Evolutionary conservation across 2,329 filamentous ascomycete species (phyloP), one percentile per base, ranked within the genome.

Genomic region (Monosporascus sp.): DNA sequence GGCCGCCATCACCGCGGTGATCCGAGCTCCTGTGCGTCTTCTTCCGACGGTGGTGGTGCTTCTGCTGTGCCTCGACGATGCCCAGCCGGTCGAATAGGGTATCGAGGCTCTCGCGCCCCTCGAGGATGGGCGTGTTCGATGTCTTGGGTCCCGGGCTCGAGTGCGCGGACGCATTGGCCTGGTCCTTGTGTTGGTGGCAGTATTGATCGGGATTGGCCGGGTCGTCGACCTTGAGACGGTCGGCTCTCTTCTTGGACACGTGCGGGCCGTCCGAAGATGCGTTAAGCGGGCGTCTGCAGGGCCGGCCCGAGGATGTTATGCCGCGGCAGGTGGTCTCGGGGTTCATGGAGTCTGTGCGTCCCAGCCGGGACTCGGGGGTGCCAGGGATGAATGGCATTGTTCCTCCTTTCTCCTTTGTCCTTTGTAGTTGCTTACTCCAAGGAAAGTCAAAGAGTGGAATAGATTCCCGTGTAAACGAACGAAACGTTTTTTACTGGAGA

Each of bases 101-200:
- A 68, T 99, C 94, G 52, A 97, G 80, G 63, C 92, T 97, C 36
- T 84, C 86, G 49, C 89, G 78, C 53, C 82, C 77, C 60, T 85
- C 80, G 51, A 86, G 70, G 4, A 85, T 81, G 6, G 82, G 78
- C 4, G 79, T 74, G 18, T 74, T 66, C 42, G 67, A 68, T 53
- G 64, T 63, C 42, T 69, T 68, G 5, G 73, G 74, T 2, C 75
- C 74, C 2, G 76, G 73, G 55, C 72, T 78, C 18, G 75, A 76
- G 45, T 68, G 68, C 2, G 75, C 68, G 8, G 77, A 76, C 53
- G 68, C 63, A 60, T 68, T 65, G 52, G 90, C 90, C 70, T 99
- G 94, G 53, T 94, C 90, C 67, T 89, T 92, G 74, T 99, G 94
- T 69, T 97, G 91, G 88, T 89, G 96, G 76, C 93, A 97, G 72